A percentile compares a stretch with the other conserved stretches of the same genome.
Conservation (phyloP, 345 rosid species). For the Viola odorata region DNA sequence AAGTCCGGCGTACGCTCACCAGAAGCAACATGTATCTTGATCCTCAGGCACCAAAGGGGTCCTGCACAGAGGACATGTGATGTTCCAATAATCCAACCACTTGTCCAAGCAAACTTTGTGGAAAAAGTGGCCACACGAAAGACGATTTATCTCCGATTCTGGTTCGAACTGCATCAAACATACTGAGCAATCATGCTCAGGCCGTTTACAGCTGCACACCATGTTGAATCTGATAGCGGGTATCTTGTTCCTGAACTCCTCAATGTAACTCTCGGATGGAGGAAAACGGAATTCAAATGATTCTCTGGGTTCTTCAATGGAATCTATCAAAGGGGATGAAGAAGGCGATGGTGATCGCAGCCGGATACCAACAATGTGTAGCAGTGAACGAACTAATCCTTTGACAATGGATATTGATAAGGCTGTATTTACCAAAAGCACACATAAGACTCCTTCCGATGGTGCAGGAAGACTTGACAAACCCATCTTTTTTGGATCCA, state of each 20-base stretch:
- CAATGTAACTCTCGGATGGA: constrained; percentile 45
- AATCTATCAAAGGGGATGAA: constrained; percentile 23
- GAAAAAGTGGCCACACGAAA: constrained; percentile 64
- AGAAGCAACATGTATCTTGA: constrained; percentile 40
- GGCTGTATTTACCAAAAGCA: constrained; percentile 81
- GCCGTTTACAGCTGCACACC: constrained; percentile 34
- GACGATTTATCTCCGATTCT: constrained; percentile 54
- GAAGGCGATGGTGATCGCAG: constrained; percentile 36
- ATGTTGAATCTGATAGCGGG: constrained; percentile 49
- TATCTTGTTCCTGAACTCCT: constrained; percentile 57
- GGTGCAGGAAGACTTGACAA: constrained; percentile 82
- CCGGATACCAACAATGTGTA: constrained; percentile 54
- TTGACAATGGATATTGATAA: constrained; percentile 66
- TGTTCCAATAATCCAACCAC: constrained; percentile 67
- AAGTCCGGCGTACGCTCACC: constrained; percentile 26
- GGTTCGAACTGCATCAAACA: constrained; percentile 55
- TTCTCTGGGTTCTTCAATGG: constrained; percentile 29
- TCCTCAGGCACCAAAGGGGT: constrained; percentile 50
- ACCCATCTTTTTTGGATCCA: constrained; percentile 48
- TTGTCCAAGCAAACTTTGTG: constrained; percentile 74
- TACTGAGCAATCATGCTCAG: constrained; percentile 62
- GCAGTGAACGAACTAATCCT: constrained; percentile 59
- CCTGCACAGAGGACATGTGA: constrained; percentile 77
- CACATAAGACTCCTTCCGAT: constrained; percentile 79
- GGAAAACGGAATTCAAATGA: constrained; percentile 32